Evolutionary conservation across 2,329 filamentous ascomycete genomes (phyloP), one percentile per base, ranked within the genome.

Genomic region (Rasamsonia emersonii): DNA sequence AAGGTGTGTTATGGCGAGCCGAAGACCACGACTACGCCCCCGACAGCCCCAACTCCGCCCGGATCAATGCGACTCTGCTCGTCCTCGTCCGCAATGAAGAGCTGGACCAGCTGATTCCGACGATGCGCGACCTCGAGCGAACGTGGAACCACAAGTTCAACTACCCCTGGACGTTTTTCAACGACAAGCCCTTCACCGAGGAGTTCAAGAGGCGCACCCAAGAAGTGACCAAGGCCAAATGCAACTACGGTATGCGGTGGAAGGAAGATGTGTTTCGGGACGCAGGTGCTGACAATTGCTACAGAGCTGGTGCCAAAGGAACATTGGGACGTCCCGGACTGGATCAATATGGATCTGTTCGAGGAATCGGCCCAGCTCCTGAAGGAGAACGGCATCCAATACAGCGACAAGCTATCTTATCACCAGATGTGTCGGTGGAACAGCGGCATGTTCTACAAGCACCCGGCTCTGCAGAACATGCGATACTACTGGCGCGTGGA

Each of bases 371-470:
- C 85, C 38, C 75, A 84, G 53, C 75, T 93, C 6, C 73, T 98
- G 35, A 71, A 83, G 51, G 82, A 91, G 54, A 75, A 89, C 50
- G 73, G 82, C 7, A 86, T 98, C 25, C 89, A 96, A 56, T 98
- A 98, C 58, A 85, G 84, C 50, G 73, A 78, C 47, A 84, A 83
- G 70, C 64, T 84, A 33, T 94, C 86, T 29, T 98, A 98, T 64
- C 89, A 96, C 62, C 83, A 96, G 56, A 98, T 98, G 91, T 98
- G 91, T 57, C 79, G 91, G 35, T 98, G 91, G 91, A 98, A 98
- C 66, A 93, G 84, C 52, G 91, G 91, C 53, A 72, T 96, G 61
- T 98, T 98, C 70, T 95, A 94, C 70, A 86, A 91, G 54, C 91
- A 98, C 60, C 86, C 86, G 0, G 88, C 86, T 0, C 74, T 98